phyloP scores from a whole-genome alignment of 1,139 yeast genomes.

The Geotrichum macrosporum region DNA sequence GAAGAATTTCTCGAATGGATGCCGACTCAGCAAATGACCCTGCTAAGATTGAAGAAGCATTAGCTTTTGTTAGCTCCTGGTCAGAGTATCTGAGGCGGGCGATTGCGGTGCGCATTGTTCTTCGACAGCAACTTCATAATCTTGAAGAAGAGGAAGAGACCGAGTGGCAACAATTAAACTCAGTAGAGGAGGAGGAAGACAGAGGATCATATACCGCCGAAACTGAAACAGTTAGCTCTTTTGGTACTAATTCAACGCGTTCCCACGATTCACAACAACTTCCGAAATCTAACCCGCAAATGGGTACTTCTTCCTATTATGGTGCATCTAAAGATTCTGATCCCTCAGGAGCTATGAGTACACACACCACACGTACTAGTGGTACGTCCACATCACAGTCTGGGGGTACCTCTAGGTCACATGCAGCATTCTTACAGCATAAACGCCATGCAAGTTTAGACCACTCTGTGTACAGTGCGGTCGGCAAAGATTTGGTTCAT shows the following conservation, averaged over 20 bases:
- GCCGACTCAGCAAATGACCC: slow-evolving; percentile 11
- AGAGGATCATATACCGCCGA: slow-evolving; percentile 11
- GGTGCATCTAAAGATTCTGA: background rate
- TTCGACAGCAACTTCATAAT: slow-evolving; percentile 32
- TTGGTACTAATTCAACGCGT: background rate
- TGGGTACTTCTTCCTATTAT: background rate
- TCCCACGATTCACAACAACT: background rate
- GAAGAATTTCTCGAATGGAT: slow-evolving; percentile 17
- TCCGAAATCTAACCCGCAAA: background rate
- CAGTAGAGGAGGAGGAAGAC: slow-evolving; percentile 14
- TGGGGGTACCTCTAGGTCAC: too few species aligned
- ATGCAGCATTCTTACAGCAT: too few species aligned
- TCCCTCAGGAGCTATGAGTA: background rate
- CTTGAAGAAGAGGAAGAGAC: slow-evolving; percentile 24
- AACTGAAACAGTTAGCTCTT: slow-evolving; percentile 10
- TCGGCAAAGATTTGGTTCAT: background rate
- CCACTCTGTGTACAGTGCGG: slow-evolving; percentile 1
- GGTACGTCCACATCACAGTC: too few species aligned
- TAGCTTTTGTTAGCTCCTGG: slow-evolving; percentile 38
- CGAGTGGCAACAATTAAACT: slow-evolving; percentile 8
- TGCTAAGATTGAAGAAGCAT: slow-evolving; percentile 30
- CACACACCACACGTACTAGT: too few species aligned
- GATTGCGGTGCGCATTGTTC: slow-evolving; percentile 35
- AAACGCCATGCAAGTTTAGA: background rate
- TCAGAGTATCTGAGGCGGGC: slow-evolving; percentile 36